A percentile compares a stretch with the other conserved stretches of the same genome.
phyloP scores from a whole-genome alignment of 1,284 basidiomycete species.

The Veloporphyrellus conicus region DNA sequence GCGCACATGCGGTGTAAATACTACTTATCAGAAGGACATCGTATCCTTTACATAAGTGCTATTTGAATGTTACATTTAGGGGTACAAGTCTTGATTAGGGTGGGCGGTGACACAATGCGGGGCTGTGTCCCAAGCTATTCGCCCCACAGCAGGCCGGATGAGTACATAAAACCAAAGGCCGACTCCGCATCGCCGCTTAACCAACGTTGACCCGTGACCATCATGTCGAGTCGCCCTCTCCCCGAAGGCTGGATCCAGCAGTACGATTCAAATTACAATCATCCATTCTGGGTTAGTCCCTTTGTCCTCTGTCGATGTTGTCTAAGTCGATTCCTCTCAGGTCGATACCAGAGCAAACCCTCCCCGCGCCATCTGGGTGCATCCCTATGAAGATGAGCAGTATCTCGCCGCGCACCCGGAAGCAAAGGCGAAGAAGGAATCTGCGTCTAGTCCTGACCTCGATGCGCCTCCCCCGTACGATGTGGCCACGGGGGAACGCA shows the following conservation, averaged over 20 bases:
- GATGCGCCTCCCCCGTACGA: constrained; percentile 32
- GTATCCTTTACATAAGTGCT: too few relatives aligned
- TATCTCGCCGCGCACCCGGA: constrained; percentile 57
- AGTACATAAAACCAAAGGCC: not conserved
- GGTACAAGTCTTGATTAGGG: not conserved
- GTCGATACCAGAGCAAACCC: constrained; percentile 63
- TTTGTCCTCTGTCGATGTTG: not conserved
- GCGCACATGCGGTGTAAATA: constrained; percentile 4
- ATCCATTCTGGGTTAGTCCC: constrained; percentile 35
- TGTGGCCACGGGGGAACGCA: constrained; percentile 10
- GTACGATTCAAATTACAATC: constrained; percentile 37
- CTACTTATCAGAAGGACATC: too few relatives aligned
- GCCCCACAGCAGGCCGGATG: too few relatives aligned
- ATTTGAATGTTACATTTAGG: too few relatives aligned
- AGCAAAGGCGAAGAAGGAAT: constrained; percentile 36
- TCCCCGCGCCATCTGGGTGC: constrained; percentile 66
- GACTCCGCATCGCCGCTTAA: not conserved
- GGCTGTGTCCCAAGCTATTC: constrained; percentile 9
- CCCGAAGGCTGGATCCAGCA: constrained; percentile 64
- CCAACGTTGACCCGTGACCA: too few relatives aligned
- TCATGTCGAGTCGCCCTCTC: constrained; percentile 36
- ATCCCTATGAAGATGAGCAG: constrained; percentile 65
- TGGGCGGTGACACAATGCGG: not conserved
- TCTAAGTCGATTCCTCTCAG: constrained; percentile 28
- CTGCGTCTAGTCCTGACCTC: constrained; percentile 15